phyloP scores from a whole-genome alignment of 2,329 filamentous ascomycete species.

The Chaetomiaceae sp. region DNA sequence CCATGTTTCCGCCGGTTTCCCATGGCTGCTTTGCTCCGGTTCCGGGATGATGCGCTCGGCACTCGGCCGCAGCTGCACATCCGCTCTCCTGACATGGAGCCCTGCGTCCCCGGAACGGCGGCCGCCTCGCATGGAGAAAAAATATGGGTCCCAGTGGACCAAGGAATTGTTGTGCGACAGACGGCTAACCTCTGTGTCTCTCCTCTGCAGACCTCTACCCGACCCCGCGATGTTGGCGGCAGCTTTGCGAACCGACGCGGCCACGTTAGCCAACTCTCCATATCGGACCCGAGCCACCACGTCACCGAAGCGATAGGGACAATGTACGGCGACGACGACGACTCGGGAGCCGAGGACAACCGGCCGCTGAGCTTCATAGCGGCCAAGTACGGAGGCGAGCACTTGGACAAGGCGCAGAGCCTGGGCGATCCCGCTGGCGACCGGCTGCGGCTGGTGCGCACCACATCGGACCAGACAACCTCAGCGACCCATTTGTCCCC shows the following conservation, averaged over 20 bases:
- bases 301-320: slow-evolving; percentile 91
- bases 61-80: slow-evolving; percentile 10
- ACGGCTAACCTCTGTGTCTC: slow-evolving; percentile 18
- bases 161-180: slow-evolving; percentile 14
- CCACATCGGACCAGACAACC: slow-evolving; percentile 43
- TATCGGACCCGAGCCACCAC: slow-evolving; percentile 89
- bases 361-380: slow-evolving; percentile 74
- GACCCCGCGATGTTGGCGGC: slow-evolving; percentile 52
- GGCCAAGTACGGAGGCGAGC: slow-evolving; percentile 51
- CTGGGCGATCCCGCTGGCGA: slow-evolving; percentile 37
- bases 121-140: slow-evolving; percentile 24
- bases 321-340: slow-evolving; percentile 75
- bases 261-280: slow-evolving; percentile 55
- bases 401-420: slow-evolving; percentile 36
- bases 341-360: slow-evolving; percentile 44
- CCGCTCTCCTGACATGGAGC: slow-evolving; percentile 13
- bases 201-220: slow-evolving; percentile 50
- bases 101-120: slow-evolving; percentile 19
- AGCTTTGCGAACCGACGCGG: slow-evolving; percentile 57
- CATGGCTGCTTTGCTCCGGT: background rate
- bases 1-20: background rate
- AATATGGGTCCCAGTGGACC: slow-evolving; percentile 28
- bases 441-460: slow-evolving; percentile 41
- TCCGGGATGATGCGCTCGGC: slow-evolving; percentile 13
- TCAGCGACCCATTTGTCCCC: slow-evolving; percentile 25